Evolutionary conservation across 805 yeast genomes (phyloP).

Genomic region (Metschnikowia baotianmanensis): DNA sequence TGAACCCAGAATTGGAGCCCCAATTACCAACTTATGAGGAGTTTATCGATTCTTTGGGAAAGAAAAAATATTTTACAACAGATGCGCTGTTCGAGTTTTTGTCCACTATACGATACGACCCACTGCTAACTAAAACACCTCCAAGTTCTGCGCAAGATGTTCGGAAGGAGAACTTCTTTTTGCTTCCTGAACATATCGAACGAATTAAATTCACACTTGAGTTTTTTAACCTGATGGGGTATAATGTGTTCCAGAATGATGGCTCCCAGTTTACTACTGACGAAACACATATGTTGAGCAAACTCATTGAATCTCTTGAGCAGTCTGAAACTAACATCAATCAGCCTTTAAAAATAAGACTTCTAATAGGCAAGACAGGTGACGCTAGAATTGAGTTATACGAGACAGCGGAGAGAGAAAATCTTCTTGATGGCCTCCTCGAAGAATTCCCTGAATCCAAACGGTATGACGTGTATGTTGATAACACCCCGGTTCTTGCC

Average conservation of each 20-base stretch:
- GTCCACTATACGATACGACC: constrained; percentile 77
- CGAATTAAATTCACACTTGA: constrained; percentile 54
- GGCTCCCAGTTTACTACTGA: constrained; percentile 19
- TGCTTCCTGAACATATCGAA: constrained; percentile 61
- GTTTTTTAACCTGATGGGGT: constrained; percentile 39
- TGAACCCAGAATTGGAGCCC: background rate
- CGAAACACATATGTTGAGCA: constrained; percentile 37
- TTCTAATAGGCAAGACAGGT: constrained; percentile 29
- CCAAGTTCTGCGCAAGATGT: constrained; percentile 29
- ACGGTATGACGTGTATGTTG: constrained; percentile 63
- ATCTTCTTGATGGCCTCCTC: constrained; percentile 32
- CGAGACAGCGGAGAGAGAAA: constrained; percentile 23
- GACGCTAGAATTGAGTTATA: constrained; percentile 32
- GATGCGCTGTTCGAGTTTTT: constrained; percentile 46
- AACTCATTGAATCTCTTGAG: constrained; percentile 28
- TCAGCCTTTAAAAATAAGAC: constrained; percentile 33
- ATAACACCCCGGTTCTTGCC: constrained; percentile 47
- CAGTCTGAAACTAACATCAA: constrained; percentile 22
- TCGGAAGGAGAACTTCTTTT: constrained; percentile 46
- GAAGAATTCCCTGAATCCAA: constrained; percentile 16
- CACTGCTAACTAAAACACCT: constrained; percentile 38
- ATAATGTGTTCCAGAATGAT: constrained; percentile 31
- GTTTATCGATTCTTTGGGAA: constrained; percentile 7
- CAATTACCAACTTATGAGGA: constrained; percentile 5
- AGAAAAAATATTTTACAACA: constrained; percentile 4